Conservation (phyloP, 2,329 filamentous ascomycete species). For the Penicillium brevicompactum region DNA sequence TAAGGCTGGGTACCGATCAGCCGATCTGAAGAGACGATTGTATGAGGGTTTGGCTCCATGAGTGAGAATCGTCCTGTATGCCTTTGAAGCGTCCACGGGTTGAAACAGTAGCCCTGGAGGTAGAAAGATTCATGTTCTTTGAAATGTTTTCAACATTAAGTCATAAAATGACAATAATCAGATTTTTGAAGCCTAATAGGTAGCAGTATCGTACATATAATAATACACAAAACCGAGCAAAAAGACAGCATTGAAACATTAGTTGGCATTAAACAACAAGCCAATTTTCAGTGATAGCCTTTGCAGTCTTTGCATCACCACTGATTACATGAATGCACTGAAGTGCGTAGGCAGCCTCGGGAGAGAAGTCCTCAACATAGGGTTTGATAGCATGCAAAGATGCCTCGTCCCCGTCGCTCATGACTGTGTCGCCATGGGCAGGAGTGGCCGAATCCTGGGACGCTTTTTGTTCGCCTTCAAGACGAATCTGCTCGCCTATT, state of each 20-base stretch:
- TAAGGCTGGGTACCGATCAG: no score
- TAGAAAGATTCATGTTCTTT: not conserved
- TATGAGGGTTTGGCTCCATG: no score
- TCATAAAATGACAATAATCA: not conserved
- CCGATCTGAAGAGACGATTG: no score
- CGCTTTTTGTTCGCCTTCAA: constrained; percentile 25
- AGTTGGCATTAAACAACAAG: constrained; percentile 50
- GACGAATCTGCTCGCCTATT: constrained; percentile 51
- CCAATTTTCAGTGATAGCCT: constrained; percentile 62
- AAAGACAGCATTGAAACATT: not conserved
- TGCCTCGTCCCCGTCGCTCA: constrained; percentile 18
- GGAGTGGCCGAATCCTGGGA: constrained; percentile 35
- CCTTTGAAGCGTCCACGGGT: no score
- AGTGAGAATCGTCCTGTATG: no score
- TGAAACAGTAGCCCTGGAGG: no score
- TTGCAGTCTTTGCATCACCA: constrained; percentile 65
- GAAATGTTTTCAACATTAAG: not conserved
- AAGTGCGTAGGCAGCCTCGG: constrained; percentile 74
- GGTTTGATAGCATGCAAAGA: constrained; percentile 9
- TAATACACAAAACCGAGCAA: not conserved
- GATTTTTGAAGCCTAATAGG: not conserved
- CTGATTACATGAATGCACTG: constrained; percentile 67
- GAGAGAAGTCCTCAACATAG: constrained; percentile 60
- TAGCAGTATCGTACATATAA: constrained; percentile 1
- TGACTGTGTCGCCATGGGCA: constrained; percentile 42